Evolutionary conservation across 2,329 filamentous ascomycete genomes (phyloP).

Genomic region (Fusarium piperis): DNA sequence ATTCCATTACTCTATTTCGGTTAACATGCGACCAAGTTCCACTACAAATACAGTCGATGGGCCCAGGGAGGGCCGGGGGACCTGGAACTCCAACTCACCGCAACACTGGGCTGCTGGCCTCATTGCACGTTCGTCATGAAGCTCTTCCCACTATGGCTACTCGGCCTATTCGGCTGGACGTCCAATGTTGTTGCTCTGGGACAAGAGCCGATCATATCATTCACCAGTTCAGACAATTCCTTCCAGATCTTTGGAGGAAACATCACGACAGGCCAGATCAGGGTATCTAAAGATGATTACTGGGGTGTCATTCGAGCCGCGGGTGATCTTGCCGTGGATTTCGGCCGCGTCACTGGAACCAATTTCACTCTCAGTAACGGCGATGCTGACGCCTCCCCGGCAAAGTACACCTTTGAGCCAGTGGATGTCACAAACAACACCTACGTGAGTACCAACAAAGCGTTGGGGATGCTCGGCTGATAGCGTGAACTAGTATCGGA

Average conservation of each 20-base stretch:
- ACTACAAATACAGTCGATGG: background rate
- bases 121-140: background rate
- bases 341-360: constrained; percentile 74
- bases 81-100: background rate
- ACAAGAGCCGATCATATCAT: constrained; percentile 22
- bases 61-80: background rate
- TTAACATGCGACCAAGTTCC: background rate
- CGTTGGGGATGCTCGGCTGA: background rate
- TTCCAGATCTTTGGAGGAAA: constrained; percentile 16
- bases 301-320: constrained; percentile 75
- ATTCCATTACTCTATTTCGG: background rate
- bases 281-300: constrained; percentile 68
- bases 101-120: background rate
- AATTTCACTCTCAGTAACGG: constrained; percentile 69
- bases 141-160: background rate
- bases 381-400: constrained; percentile 47
- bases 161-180: background rate
- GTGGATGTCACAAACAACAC: constrained; percentile 59
- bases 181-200: constrained; percentile 6
- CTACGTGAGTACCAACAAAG: constrained; percentile 46
- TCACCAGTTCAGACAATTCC: constrained; percentile 13
- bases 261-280: constrained; percentile 55
- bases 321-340: constrained; percentile 73
- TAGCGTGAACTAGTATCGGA: constrained; percentile 17
- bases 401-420: constrained; percentile 54